These are phyloP conservation scores for Biscutella auriculata DNA, from an alignment of 441 rosid genomes.

Conservation along the genomic window DNA sequence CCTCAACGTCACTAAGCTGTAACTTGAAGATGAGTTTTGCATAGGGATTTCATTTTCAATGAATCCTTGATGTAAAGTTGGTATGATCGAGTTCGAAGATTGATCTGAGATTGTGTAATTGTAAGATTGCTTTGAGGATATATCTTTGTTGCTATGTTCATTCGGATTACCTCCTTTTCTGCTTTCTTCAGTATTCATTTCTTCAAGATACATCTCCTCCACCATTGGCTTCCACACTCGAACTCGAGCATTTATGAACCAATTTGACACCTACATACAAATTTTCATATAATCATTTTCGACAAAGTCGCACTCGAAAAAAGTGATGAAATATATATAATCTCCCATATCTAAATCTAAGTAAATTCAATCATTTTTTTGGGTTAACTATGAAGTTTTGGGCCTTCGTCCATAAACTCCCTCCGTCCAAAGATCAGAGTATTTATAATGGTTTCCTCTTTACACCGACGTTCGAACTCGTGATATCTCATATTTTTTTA, in stretches of 20 bases:
- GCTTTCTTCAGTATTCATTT: conserved; percentile 32
- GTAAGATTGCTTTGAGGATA: conserved; percentile 16
- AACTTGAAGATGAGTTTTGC: conserved; percentile 28
- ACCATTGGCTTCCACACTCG: conserved; percentile 66
- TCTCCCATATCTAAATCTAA: too few relatives aligned
- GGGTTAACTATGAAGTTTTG: too few relatives aligned
- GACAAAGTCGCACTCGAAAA: too few relatives aligned
- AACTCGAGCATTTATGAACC: conserved; percentile 63
- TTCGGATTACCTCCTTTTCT: conserved; percentile 9
- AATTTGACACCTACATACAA: conserved; percentile 53
- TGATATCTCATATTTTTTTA: too few relatives aligned
- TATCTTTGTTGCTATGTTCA: not conserved
- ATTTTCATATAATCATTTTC: too few relatives aligned
- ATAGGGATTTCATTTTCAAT: conserved; percentile 14
- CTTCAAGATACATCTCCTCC: conserved; percentile 51
- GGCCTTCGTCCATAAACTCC: too few relatives aligned
- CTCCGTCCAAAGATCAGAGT: too few relatives aligned
- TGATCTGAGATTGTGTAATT: conserved; percentile 12
- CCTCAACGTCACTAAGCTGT: conserved; percentile 1
- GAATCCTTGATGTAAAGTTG: conserved; percentile 28
- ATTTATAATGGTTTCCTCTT: too few relatives aligned
- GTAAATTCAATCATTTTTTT: too few relatives aligned
- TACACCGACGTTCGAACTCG: too few relatives aligned
- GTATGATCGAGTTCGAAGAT: conserved; percentile 26
- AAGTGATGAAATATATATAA: too few relatives aligned